Percentiles rank a stretch among this genome's conserved stretches.
These are phyloP conservation scores for Neophaeococcomyces aloes DNA, from an alignment of 2,329 filamentous ascomycete species.

Conservation along the genomic window DNA sequence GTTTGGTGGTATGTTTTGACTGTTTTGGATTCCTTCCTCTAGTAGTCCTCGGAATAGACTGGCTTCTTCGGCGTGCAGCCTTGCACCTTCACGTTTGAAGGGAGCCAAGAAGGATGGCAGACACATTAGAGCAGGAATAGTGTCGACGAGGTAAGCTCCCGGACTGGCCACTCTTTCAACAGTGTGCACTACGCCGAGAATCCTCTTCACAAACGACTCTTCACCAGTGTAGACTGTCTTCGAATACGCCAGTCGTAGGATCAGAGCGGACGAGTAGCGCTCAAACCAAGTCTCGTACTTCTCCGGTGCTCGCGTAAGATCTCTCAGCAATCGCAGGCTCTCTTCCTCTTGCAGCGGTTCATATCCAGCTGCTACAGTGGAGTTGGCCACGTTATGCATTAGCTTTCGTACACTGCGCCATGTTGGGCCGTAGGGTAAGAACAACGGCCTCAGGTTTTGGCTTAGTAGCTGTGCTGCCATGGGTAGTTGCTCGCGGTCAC, in stretches of 20 bases:
- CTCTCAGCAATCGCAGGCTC: slow-evolving; percentile 23
- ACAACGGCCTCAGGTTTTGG: slow-evolving; percentile 22
- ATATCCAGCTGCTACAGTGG: slow-evolving; percentile 24
- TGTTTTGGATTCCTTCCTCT: slow-evolving; percentile 24
- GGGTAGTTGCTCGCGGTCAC: slow-evolving; percentile 27
- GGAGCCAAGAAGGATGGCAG: slow-evolving; percentile 24
- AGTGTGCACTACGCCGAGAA: slow-evolving; percentile 27
- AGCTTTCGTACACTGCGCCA: slow-evolving; percentile 28
- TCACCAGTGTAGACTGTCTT: slow-evolving; percentile 26
- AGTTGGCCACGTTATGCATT: slow-evolving; percentile 26
- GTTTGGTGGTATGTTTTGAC: slow-evolving; percentile 14
- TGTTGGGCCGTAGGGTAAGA: slow-evolving; percentile 24
- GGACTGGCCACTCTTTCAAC: slow-evolving; percentile 29
- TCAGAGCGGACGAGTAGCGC: slow-evolving; percentile 29
- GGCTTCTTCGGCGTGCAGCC: slow-evolving; percentile 23
- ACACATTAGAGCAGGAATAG: slow-evolving; percentile 24
- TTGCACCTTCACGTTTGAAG: slow-evolving; percentile 24
- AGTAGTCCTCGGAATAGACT: slow-evolving; percentile 24
- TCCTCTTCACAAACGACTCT: slow-evolving; percentile 24
- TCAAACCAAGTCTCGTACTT: slow-evolving; percentile 29
- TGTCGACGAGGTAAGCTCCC: slow-evolving; percentile 29
- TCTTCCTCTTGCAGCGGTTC: slow-evolving; percentile 27
- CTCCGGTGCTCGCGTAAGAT: slow-evolving; percentile 24
- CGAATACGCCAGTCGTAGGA: slow-evolving; percentile 30
- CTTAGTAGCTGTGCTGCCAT: slow-evolving; percentile 28